Evolutionary conservation across 1,284 basidiomycete species (phyloP), one percentile per base, ranked within the genome.

Genomic region (Heliocybe sulcata): DNA sequence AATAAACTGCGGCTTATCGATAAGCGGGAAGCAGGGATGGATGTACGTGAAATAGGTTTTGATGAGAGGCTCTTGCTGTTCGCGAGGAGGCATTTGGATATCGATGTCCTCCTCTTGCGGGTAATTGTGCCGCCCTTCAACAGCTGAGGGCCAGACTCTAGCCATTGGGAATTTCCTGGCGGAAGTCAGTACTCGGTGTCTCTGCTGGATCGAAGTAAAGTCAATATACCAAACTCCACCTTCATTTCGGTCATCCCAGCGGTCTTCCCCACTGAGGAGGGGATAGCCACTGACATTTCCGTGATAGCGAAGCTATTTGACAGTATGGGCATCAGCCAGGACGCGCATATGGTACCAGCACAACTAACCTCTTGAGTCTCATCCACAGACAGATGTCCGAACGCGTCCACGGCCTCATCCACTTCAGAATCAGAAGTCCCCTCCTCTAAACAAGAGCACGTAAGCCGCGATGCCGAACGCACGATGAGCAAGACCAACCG

Each of bases 31-130:
- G 51, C 85, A 74, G 31, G 90, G 89, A 61, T 94, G 91, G 25
- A 89, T 83, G 64, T 90, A 87, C 4, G 80, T 81, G 69, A 92
- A 93, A 66, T 90, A 94, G 4, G 92, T 71, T 27, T 81, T 77
- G 51, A 94, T 69, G 6, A 94, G 73, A 51, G 77, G 77, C 52
- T 85, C 79, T 67, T 92, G 90, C 50, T 79, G 65, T 35, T 79
- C 73, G 48, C 74, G 57, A 45, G 83, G 67, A 55, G 87, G 87
- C 52, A 91, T 68, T 19, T 69, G 67, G 23, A 80, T 72, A 29
- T 74, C 65, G 26, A 77, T 65, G 31, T 75, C 72, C 31, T 75
- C 71, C 53, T 80, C 81, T 20, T 72, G 6, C 10, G 31, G 12
- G 16, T 29, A 35, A 10, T 11, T 66, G 38, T 64, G 58, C 26